phyloP scores from a whole-genome alignment of 75 land plant genomes.

The Pseudotsuga menziesii region DNA sequence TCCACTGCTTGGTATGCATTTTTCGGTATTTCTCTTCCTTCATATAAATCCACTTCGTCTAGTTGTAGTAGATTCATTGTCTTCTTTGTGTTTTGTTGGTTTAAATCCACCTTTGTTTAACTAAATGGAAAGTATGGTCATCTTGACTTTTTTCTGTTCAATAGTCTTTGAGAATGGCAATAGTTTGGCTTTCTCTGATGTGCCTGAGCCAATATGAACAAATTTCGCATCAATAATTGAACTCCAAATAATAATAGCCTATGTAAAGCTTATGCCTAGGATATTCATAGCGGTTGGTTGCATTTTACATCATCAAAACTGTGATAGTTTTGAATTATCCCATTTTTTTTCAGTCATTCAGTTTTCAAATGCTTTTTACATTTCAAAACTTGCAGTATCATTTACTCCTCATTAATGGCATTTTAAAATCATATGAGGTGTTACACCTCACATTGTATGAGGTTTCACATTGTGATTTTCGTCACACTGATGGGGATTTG shows the following conservation, averaged over 20 bases:
- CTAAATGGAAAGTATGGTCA: neutral
- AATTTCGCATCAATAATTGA: conserved; percentile 2
- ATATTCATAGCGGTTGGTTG: neutral
- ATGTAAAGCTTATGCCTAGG: neutral
- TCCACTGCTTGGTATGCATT: neutral
- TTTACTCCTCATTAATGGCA: no score
- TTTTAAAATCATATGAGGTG: no score
- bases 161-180: neutral
- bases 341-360: neutral
- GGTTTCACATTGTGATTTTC: no score
- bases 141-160: neutral
- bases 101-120: neutral
- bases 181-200: neutral
- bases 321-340: neutral
- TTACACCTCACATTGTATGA: no score
- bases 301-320: no score
- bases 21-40: neutral
- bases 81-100: neutral
- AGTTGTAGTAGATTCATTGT: neutral
- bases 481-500: no score
- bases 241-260: neutral
- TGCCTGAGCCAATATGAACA: neutral
- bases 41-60: neutral
- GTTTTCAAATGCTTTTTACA: neutral
- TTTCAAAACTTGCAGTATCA: no score